Base-by-base conservation (phyloP, 1,284 basidiomycete genomes). In the Fomes fomentarius region DNA sequence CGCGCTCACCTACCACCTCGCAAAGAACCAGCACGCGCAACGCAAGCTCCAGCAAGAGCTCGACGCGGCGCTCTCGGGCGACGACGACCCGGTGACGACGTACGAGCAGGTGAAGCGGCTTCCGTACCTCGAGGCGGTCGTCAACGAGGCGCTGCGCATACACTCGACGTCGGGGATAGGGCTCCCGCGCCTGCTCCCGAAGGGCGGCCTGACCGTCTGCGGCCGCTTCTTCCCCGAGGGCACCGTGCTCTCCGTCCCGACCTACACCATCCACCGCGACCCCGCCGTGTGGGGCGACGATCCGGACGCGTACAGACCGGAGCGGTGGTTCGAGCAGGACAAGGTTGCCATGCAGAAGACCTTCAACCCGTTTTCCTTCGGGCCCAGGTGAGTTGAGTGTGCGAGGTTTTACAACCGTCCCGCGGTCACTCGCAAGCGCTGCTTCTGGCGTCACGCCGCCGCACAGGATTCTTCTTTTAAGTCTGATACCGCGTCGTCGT, bases 1-100 rank as follows among this genome's bases (percentile, higher is more conserved):
- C 62, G 92, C 91, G 9, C 92, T 96, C 64, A 80, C 93, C 14
- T 94, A 91, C 75, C 83, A 93, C 71, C 82, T 96, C 56, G 86
- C 89, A 10, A 72, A 74, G 28, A 83, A 91, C 71, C 91, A 82
- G 1, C 67, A 71, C 8, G 81, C 79, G 10, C 89, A 94, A 66
- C 73, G 72, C 52, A 89, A 87, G 65, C 82, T 96, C 14, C 89
- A 93, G 52, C 75, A 76, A 46, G 94, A 96, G 70, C 82, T 96
- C 21, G 93, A 96, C 66, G 84, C 87, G 33, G 82, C 85, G 31
- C 78, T 93, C 7, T 82, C 80, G 15, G 71, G 75, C 26, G 76
- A 84, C 57, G 81, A 88, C 60, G 81, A 84, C 63, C 63, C 72
- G 0, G 80, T 83, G 17, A 72, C 82, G 14, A 79, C 76, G 5